phyloP scores from a whole-genome alignment of 1,139 yeast genomes.

The Suhomyces coccinellae region DNA sequence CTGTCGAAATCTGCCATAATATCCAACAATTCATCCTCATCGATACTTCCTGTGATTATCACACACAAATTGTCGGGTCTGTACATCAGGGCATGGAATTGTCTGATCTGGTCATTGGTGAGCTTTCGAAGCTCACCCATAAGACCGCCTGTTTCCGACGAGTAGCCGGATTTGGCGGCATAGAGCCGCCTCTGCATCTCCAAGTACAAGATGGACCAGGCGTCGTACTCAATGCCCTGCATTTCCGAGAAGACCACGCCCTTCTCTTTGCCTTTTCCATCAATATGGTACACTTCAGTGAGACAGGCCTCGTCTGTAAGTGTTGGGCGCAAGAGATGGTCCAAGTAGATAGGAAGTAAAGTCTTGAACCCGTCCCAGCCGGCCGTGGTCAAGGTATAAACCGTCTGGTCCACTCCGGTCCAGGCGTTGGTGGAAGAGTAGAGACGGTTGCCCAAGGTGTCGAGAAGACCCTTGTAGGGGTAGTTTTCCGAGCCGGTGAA shows the following conservation, averaged over 20 bases:
- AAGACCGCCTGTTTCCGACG: conserved; percentile 94
- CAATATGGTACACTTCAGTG: conserved; percentile 94
- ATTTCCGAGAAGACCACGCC: conserved; percentile 98
- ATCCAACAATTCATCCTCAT: conserved; percentile 65
- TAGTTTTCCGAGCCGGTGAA: conserved; percentile 91
- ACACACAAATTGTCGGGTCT: conserved; percentile 84
- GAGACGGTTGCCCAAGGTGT: conserved; percentile 80
- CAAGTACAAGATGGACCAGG: conserved; percentile 70
- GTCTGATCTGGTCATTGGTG: conserved; percentile 69
- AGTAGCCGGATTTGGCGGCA: conserved; percentile 67
- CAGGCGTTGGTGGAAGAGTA: conserved; percentile 93
- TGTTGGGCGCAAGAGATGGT: conserved; percentile 83
- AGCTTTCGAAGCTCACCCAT: conserved; percentile 73
- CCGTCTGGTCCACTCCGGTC: conserved; percentile 97
- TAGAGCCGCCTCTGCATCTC: conserved; percentile 65
- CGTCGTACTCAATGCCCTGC: conserved; percentile 87
- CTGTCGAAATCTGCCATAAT: conserved; percentile 66
- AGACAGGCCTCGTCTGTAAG: conserved; percentile 86
- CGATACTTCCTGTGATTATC: conserved; percentile 81
- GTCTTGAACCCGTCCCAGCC: conserved; percentile 95
- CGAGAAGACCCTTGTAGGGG: conserved; percentile 91
- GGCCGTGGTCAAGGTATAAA: conserved; percentile 85
- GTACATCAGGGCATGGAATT: conserved; percentile 72
- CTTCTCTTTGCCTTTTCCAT: conserved; percentile 85
- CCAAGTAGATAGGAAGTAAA: conserved; percentile 84